Conservation (phyloP, 2,329 filamentous ascomycete species). For the Trichoderma atrobrunneum region DNA sequence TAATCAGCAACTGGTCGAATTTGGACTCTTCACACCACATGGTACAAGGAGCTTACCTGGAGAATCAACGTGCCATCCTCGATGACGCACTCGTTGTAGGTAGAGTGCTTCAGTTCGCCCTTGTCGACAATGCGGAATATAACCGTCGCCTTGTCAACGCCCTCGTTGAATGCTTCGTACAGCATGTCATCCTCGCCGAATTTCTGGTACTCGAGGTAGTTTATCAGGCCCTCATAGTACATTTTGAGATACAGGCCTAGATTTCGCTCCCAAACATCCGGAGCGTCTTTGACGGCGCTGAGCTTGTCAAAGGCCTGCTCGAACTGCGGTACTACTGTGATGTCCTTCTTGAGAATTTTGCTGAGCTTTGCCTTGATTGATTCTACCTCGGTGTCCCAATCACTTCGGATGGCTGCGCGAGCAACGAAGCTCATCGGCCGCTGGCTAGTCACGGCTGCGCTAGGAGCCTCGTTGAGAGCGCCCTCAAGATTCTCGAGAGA, state of each 20-base stretch:
- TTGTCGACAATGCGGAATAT: slow-evolving; percentile 48
- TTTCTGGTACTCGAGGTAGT: slow-evolving; percentile 42
- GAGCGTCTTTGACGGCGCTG: slow-evolving; percentile 26
- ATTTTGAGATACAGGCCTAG: slow-evolving; percentile 39
- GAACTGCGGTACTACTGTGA: slow-evolving; percentile 48
- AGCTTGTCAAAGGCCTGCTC: slow-evolving; percentile 43
- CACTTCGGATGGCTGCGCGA: slow-evolving; percentile 39
- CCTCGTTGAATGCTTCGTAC: slow-evolving; percentile 48
- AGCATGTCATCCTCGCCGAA: slow-evolving; percentile 49
- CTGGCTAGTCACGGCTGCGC: slow-evolving; percentile 21
- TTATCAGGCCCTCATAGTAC: slow-evolving; percentile 47
- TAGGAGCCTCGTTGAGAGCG: slow-evolving; percentile 46
- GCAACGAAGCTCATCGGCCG: slow-evolving; percentile 42
- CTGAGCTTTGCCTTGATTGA: slow-evolving; percentile 39
- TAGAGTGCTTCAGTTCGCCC: slow-evolving; percentile 33
- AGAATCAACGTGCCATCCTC: slow-evolving; percentile 50
- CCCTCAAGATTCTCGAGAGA: slow-evolving; percentile 37
- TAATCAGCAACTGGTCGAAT: neutral
- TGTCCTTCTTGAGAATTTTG: slow-evolving; percentile 39
- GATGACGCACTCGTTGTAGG: slow-evolving; percentile 46
- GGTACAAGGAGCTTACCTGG: slow-evolving; percentile 32
- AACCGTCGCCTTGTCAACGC: slow-evolving; percentile 42
- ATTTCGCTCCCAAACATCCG: slow-evolving; percentile 42
- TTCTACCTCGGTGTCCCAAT: slow-evolving; percentile 44
- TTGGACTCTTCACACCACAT: neutral